Base-by-base conservation (phyloP, 1,139 yeast species). In the Protomyces inouyei region DNA sequence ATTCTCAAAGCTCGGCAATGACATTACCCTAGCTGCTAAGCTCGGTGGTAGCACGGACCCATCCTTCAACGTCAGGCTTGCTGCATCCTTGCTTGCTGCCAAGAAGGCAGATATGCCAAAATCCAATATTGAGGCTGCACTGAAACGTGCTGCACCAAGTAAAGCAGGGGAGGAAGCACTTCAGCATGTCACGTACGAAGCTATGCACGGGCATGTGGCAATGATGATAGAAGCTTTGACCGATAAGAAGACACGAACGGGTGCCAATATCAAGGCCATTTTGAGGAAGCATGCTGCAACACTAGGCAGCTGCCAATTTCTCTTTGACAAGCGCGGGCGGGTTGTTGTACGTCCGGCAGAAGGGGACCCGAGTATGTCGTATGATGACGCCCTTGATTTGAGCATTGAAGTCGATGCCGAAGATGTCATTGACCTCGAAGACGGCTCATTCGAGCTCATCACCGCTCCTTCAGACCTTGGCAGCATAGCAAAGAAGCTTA, bases 321-420 rank as follows among this genome's bases (percentile, higher is more conserved):
- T 43, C 28, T 55, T 35, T 25, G 53, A 54, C 57, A 16, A 86
- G 63, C 82, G 85, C 68, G 84, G 84, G 68, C 98, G 98, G 0
- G 55, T 85, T 83, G 73, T 80, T 16, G 51, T 64, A 2, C 61
- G 48, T 2, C 63, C 67, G 4, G 57, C n/a, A 12, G 46, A 40
- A 12, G 61, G 54, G 10, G 48, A 10, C 2, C 18, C 60, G 21
- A 51, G 57, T 18, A 52, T 60, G 25, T 64, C 57, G 10, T 79
- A 83, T 69, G 96, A 88, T 70, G 83, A 80, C 16, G 80, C 87
- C 1, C 82, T 91, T 71, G 97, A 90, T 61, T 81, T 79, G 43
- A 84, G 90, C 8, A 78, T 89, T 38, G 98, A 92, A 23, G 73
- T 84, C 18, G 97, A 96, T 0, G 92, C 93, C 9, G 95, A 88